A percentile compares a stretch with the other conserved stretches of the same genome.
Conservation (phyloP, 169 alveolate species). For the Perkinsus olseni region DNA sequence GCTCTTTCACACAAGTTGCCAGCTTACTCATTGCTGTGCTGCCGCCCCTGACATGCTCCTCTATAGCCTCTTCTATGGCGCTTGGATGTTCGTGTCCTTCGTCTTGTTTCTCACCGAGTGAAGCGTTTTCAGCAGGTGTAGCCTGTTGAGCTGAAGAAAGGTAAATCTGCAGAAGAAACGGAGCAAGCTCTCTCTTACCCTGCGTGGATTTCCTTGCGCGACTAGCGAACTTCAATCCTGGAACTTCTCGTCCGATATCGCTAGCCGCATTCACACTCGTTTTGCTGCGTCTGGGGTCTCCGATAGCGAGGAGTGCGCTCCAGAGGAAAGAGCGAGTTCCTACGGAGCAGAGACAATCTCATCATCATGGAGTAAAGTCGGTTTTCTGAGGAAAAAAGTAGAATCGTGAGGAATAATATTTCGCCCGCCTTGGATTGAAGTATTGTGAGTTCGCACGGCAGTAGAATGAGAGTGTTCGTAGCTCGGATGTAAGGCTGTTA, state of each 20-base stretch:
- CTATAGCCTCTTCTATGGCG: conserved; percentile 3
- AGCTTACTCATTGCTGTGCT: conserved; percentile 6
- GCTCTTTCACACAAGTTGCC: too few species aligned
- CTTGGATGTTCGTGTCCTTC: neutral
- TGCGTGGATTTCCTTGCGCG: neutral
- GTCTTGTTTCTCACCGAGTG: neutral
- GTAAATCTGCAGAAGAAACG: neutral
- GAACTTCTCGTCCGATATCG: neutral
- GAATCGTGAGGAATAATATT: too few species aligned
- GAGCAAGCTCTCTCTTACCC: neutral
- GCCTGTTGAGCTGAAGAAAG: neutral
- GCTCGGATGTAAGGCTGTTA: too few species aligned
- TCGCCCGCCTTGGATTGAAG: too few species aligned
- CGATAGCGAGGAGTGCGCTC: neutral
- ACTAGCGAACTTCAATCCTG: neutral
- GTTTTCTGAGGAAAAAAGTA: too few species aligned
- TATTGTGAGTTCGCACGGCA: too few species aligned
- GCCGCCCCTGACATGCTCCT: conserved; percentile 14
- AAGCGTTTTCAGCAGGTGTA: neutral
- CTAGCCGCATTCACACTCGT: neutral
- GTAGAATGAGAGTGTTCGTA: too few species aligned
- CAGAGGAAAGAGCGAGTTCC: neutral
- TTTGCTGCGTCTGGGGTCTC: neutral
- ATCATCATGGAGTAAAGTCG: too few species aligned
- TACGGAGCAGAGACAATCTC: too few species aligned